Evolutionary conservation across 2,329 filamentous ascomycete genomes (phyloP).

Genomic region (Pseudopithomyces chartarum): DNA sequence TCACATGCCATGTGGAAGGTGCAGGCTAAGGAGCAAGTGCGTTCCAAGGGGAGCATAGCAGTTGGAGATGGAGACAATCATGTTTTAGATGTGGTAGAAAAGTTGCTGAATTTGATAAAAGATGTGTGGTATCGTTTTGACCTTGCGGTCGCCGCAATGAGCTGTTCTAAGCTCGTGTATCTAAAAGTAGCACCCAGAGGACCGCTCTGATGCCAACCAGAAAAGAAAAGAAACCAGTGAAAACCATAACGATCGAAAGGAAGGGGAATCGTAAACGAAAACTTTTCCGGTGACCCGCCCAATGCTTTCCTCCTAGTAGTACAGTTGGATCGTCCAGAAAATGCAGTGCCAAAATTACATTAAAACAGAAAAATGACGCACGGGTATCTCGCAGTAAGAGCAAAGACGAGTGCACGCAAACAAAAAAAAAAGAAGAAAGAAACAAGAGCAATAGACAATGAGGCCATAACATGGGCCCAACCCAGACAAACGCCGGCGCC

Average conservation of each 20-base stretch:
- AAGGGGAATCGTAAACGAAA: conserved; percentile 43
- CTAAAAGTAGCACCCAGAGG: conserved; percentile 21
- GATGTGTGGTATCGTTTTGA: conserved; percentile 37
- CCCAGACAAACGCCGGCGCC: conserved; percentile 28
- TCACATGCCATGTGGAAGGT: conserved; percentile 35
- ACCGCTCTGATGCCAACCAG: conserved; percentile 11
- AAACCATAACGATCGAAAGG: conserved; percentile 27
- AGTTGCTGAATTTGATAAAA: conserved; percentile 28
- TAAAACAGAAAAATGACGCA: conserved; percentile 42
- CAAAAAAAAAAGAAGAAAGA: conserved; percentile 18
- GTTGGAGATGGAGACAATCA: neutral
- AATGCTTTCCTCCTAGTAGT: conserved; percentile 44
- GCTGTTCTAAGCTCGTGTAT: conserved; percentile 16
- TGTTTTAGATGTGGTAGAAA: neutral
- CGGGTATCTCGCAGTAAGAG: conserved; percentile 47
- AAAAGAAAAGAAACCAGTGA: conserved; percentile 11
- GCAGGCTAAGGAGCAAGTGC: conserved; percentile 19
- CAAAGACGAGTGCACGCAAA: conserved; percentile 30
- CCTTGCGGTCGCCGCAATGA: conserved; percentile 29
- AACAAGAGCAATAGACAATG: conserved; percentile 17
- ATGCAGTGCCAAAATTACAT: conserved; percentile 41
- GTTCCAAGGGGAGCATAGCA: neutral
- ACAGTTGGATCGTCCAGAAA: conserved; percentile 40
- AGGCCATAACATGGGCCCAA: neutral
- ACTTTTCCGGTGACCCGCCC: conserved; percentile 45